A percentile compares a stretch with the other conserved stretches of the same genome.
Evolutionary conservation across 352 stramenopile genomes (phyloP).

Genomic region (Lagenidium giganteum): DNA sequence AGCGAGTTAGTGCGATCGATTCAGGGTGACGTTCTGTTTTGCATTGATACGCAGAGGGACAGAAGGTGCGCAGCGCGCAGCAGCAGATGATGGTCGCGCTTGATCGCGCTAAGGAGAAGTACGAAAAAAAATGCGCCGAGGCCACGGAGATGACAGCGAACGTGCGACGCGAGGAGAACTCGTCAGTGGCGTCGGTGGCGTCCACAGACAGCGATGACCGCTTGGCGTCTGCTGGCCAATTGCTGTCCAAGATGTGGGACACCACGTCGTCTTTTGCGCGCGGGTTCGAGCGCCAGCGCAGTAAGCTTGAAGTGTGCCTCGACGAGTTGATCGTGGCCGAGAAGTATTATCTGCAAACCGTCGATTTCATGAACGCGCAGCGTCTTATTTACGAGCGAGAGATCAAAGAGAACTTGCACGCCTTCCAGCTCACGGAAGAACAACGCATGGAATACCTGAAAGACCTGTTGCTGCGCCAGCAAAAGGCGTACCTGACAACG

Average conservation of each 20-base stretch:
- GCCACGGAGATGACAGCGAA: constrained; percentile 43
- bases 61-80: constrained; percentile 57
- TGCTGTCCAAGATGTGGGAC: constrained; percentile 83
- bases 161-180: constrained; percentile 4
- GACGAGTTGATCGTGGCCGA: constrained; percentile 69
- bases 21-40: not conserved
- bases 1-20: constrained; percentile 1
- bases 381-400: constrained; percentile 59
- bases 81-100: constrained; percentile 53
- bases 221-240: constrained; percentile 23
- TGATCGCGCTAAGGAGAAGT: constrained; percentile 74
- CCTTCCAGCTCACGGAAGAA: constrained; percentile 81
- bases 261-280: constrained; percentile 62
- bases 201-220: constrained; percentile 1
- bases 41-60: constrained; percentile 43
- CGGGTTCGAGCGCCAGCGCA: constrained; percentile 56
- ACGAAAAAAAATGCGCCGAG: constrained; percentile 68
- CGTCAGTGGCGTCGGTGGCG: too few relatives aligned
- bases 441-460: constrained; percentile 78
- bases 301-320: constrained; percentile 47
- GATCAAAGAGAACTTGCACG: constrained; percentile 71
- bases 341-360: constrained; percentile 58
- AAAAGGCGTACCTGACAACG: constrained; percentile 47
- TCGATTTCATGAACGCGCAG: constrained; percentile 67
- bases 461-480: constrained; percentile 61